These are phyloP conservation scores for Porcisia deanei DNA, from an alignment of 208 protist genomes.

Conservation along the genomic window DNA sequence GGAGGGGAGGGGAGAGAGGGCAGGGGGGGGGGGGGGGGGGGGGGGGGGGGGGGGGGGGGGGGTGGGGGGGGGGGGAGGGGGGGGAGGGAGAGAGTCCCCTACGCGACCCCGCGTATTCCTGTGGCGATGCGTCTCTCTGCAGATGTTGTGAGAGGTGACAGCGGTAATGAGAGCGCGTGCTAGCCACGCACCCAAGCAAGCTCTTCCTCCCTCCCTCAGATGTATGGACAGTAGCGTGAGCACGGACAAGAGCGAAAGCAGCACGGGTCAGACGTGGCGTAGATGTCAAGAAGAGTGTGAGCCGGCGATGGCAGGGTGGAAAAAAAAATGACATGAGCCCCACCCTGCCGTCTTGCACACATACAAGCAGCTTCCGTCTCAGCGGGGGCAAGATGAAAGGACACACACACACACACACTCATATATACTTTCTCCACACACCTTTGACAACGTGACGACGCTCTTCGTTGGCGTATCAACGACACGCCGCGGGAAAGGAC, in stretches of 20 bases:
- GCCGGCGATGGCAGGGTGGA: background rate
- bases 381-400: background rate
- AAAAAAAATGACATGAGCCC: too few relatives aligned
- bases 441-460: too few relatives aligned
- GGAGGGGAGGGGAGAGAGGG: background rate
- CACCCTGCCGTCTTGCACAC: too few relatives aligned
- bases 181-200: background rate
- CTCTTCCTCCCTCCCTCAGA: too few relatives aligned
- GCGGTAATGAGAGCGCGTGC: constrained; percentile 1
- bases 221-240: too few relatives aligned
- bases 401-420: background rate
- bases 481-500: too few relatives aligned
- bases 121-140: background rate
- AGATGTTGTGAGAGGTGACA: background rate
- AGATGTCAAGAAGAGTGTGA: background rate
- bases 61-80: background rate
- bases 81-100: background rate
- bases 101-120: background rate
- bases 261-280: background rate
- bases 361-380: background rate
- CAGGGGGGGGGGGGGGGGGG: background rate
- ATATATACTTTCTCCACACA: too few relatives aligned
- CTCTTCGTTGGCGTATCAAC: too few relatives aligned
- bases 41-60: background rate
- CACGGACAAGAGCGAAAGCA: constrained; percentile 11